Conservation (phyloP, 2,329 filamentous ascomycete species). For the Penicillium sp. region DNA sequence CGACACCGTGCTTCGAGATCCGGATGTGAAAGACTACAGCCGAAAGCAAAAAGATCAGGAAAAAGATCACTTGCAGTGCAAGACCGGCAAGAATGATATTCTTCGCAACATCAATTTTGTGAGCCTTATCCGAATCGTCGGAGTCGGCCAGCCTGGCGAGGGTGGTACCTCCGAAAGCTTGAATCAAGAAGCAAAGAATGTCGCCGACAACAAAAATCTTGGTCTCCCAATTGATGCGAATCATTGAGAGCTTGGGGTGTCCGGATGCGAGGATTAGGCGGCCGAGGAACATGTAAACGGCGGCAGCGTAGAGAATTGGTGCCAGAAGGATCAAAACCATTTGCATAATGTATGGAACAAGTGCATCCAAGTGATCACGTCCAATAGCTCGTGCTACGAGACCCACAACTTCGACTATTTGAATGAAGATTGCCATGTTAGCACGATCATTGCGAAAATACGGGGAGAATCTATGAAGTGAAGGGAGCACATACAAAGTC, state of each 20-base stretch:
- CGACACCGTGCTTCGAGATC: background rate
- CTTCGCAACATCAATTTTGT: background rate
- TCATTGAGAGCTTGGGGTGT: conserved; percentile 8
- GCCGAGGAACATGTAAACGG: conserved; percentile 38
- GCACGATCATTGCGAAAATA: background rate
- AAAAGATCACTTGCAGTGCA: conserved; percentile 14
- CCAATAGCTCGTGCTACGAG: background rate
- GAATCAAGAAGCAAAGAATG: conserved; percentile 15
- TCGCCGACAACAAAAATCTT: conserved; percentile 11
- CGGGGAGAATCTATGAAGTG: background rate
- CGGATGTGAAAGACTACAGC: conserved; percentile 13
- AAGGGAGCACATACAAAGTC: conserved; percentile 3
- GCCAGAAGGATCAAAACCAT: conserved; percentile 31
- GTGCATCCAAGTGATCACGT: background rate
- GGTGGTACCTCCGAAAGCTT: conserved; percentile 8
- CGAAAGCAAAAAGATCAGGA: conserved; percentile 4
- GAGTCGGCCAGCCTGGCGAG: conserved; percentile 6
- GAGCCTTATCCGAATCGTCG: background rate
- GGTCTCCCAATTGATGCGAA: conserved; percentile 12
- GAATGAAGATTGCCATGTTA: background rate
- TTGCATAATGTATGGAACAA: conserved; percentile 7
- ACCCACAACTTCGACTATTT: conserved; percentile 8
- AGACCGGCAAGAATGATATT: conserved; percentile 8
- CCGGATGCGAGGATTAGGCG: conserved; percentile 32
- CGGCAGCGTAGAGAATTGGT: conserved; percentile 40